Evolutionary conservation across 345 rosid species (phyloP), one percentile per base, ranked within the genome.

Genomic region (Dipteronia sinensis): DNA sequence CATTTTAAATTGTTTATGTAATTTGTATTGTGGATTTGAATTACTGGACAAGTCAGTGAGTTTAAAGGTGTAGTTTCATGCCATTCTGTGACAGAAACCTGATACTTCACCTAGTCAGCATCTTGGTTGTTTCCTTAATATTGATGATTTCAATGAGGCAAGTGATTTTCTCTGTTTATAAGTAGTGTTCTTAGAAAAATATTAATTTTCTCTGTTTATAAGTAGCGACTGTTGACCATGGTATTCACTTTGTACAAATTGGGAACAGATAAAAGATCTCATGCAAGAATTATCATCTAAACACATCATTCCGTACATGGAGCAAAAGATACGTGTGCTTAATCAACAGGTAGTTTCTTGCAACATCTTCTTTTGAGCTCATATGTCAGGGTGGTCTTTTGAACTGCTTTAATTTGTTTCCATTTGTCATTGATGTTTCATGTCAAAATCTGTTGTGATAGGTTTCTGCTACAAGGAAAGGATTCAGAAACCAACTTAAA

Each of bases 401-500:
- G 7, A 65, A 55, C 75, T 17, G 49, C 34, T 59, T 55, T 64
- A 53, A 27, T 42, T 72, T 75, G 67, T 77, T 81, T 58, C 73
- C 59, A 10, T 61, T 77, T 17, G 38, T 71, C 70, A 53, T 58
- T 63, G 25, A 77, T 75, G 59, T 68, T 81, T 79, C 38, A 59
- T 75, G 73, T 76, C 55, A 68, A 77, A 67, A 69, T 80, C 61
- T 72, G 76, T 80, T 76, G 5, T 69, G 29, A 65, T 82, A 96
- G 99, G 90, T 96, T 79, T 90, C 98, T 85, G 92, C 95, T 40
- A 91, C 97, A 68, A 92, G 99, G 89, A 96, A 90, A 89, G 99
- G 98, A 70, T 92, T 96, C 80, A 87, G 87, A 89, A 96, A 96
- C 88, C 98, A 94, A 82, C 81, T 96, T 16, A 94, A 94, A 84